A percentile compares a stretch with the other conserved stretches of the same genome.
Evolutionary conservation across 306 rosid species (phyloP).

Genomic region (Geum urbanum): DNA sequence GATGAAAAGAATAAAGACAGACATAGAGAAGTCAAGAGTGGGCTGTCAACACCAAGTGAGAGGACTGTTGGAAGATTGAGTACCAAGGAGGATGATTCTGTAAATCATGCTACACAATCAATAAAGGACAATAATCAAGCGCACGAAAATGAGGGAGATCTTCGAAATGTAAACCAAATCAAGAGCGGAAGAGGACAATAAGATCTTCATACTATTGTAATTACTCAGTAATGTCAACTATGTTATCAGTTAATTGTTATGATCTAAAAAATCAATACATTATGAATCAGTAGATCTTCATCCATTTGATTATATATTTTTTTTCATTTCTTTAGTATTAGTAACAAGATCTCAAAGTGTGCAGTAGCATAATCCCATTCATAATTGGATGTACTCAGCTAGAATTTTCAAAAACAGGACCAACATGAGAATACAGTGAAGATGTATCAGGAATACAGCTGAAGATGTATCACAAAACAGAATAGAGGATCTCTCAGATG

Average conservation of each 20-base stretch:
- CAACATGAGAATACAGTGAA: constrained; percentile 8
- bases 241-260: background rate
- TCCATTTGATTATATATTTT: background rate
- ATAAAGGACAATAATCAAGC: too few species aligned
- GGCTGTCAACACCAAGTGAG: too few species aligned
- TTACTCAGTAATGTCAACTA: background rate
- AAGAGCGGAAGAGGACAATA: background rate
- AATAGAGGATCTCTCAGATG: background rate
- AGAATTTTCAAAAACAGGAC: too few species aligned
- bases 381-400: too few species aligned
- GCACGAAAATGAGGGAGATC: too few species aligned
- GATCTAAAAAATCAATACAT: background rate
- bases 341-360: background rate
- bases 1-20: too few species aligned
- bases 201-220: background rate
- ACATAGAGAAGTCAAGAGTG: too few species aligned
- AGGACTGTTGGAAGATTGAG: too few species aligned
- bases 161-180: constrained; percentile 10
- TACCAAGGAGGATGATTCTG: too few species aligned
- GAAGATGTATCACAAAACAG: background rate
- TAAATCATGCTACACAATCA: too few species aligned
- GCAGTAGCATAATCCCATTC: too few species aligned
- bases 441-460: constrained; percentile 1
- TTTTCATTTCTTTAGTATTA: background rate
- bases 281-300: background rate